These are phyloP conservation scores for Tricholoma bakamatsutake DNA, from an alignment of 768 basidiomycete genomes.

Conservation along the genomic window DNA sequence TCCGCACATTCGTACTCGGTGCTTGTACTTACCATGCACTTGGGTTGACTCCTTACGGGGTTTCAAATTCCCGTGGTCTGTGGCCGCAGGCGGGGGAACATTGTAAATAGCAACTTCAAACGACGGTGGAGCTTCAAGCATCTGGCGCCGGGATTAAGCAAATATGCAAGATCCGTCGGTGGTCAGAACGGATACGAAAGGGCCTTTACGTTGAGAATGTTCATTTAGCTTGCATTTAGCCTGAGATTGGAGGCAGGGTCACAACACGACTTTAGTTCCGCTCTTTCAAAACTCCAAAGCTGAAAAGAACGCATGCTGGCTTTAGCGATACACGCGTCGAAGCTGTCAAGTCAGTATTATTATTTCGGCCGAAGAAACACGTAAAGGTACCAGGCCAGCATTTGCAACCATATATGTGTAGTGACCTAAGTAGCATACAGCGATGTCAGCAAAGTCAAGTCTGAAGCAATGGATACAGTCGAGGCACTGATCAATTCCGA, in stretches of 20 bases:
- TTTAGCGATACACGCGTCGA: no score
- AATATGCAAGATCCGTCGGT: conserved; percentile 5
- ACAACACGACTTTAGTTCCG: neutral
- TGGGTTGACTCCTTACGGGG: conserved; percentile 9
- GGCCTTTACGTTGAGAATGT: neutral
- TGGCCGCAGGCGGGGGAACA: neutral
- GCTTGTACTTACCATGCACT: conserved; percentile 1
- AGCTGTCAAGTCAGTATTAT: no score
- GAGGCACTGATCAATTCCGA: no score
- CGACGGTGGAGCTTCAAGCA: conserved; percentile 5
- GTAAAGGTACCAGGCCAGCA: no score
- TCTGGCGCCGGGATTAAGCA: conserved; percentile 6
- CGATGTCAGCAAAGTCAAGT: neutral
- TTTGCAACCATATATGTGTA: no score
- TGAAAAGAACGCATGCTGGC: no score
- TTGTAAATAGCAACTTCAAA: neutral
- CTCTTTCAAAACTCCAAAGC: no score
- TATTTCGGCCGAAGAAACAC: no score
- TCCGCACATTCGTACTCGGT: conserved; percentile 5
- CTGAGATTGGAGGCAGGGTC: neutral
- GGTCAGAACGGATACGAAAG: neutral
- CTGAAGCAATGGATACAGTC: no score
- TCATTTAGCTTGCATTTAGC: neutral
- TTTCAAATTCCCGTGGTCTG: neutral
- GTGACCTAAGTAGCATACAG: no score